Base-by-base conservation (phyloP, 768 basidiomycete species). In the Boletus sp. region DNA sequence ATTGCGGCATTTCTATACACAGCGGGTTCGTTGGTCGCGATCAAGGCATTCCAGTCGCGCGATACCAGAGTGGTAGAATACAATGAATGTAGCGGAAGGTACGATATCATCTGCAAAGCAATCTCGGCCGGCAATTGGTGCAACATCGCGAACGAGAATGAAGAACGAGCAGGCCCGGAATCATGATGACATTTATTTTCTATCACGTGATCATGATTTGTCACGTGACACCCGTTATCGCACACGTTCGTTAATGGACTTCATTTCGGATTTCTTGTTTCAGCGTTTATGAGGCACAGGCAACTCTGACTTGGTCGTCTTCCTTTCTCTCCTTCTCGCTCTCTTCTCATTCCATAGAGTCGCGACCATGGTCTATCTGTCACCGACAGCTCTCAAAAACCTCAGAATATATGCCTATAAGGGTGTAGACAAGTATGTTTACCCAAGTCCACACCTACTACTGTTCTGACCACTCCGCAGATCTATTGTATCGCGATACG, bases 401-500 rank as follows among this genome's bases (percentile, higher is more conserved):
- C 77, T 94, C 40, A 82, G 83, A 64, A 83, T 82, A 58, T 93
- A 94, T 68, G 74, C 83, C 51, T 93, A 93, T 68, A 89, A 84
- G 61, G 85, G 83, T 21, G 81, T 90, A 13, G 92, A 94, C 72
- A 88, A 90, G 88, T 88, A 57, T 60, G 82, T 70, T 35, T 57
- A 49, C 39, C 27, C 35, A 34, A 25, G 4, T 33, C n/a, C 15
- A 35, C 51, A 14, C 27, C 42, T 40, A 19, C 54, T 32, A 51
- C 21, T 32, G 9, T 53, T 47, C 56, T 51, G 53, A 55, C 45
- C 34, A 50, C 23, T 54, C 46, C 8, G 35, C 56, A 93, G 91
- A 68, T 95, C 92, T 9, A 60, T 90, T 32, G 63, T 89, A 2
- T 91, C 91, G 37, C 78, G 81, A 64, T 86, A 87, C 69, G 73